Base-by-base conservation (phyloP, 2,329 filamentous ascomycete genomes). In the Penicillium hesseltinei region DNA sequence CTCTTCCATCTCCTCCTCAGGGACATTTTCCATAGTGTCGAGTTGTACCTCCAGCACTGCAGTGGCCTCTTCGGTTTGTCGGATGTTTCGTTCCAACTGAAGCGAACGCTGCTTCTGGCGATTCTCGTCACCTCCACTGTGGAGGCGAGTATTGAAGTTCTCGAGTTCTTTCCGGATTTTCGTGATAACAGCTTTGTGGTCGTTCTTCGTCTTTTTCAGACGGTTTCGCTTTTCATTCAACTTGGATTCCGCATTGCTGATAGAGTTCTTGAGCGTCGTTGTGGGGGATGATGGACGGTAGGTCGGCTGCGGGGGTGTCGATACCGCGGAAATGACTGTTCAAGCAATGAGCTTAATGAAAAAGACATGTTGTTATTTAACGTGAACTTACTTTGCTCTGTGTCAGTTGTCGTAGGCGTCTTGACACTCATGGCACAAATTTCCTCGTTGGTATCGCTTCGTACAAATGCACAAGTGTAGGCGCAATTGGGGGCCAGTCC, bases 181-280 rank as follows among this genome's bases (percentile, higher is more conserved):
- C 45, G 82, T 79, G 58, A 85, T 75, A 25, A 80, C 77, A 56
- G 81, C 77, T 68, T 85, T 84, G 70, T 87, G 85, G 52, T 87
- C 84, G 65, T 83, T 84, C 64, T 83, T 84, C 56, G 78, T 80
- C 65, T 83, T 83, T 70, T 83, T 85, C 52, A 84, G 72, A 44
- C 82, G 82, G 62, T 82, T 80, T 50, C 83, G 82, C 55, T 81
- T 80, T 60, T 88, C 85, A 59, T 81, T 81, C 27, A 87, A 73
- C 66, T 85, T 85, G 51, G 80, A 77, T 67, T 88, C 84, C 39
- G 83, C 83, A 39, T 84, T 83, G 60, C 81, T 76, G 53, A 88
- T 86, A 8, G 85, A 87, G 58, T 87, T 86, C 69, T 82, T 86
- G 50, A 88, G 75, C 1, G 85, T 88, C 17, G 85, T 87, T 15